A percentile compares a stretch with the other conserved stretches of the same genome.
Evolutionary conservation across 75 land plant species (phyloP).

Genomic region (Picea sitchensis): DNA sequence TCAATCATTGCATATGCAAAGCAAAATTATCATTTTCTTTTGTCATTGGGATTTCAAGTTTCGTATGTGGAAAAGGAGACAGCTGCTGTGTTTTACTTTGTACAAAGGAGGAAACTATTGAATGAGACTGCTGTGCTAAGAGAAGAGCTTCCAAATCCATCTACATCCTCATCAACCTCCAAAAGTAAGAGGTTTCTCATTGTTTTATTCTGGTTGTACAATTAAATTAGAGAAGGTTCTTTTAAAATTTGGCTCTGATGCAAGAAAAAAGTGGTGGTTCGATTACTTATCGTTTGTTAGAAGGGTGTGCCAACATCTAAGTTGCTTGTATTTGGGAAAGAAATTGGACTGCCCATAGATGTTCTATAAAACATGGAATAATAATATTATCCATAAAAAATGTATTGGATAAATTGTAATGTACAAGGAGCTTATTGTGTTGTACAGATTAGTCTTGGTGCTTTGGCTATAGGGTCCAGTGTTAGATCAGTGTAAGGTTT

Average conservation of each 20-base stretch:
- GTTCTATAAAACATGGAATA: background rate
- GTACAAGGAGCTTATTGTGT: background rate
- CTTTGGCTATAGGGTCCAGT: background rate
- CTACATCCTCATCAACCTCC: background rate
- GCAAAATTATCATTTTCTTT: conserved; percentile 35
- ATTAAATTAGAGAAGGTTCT: background rate
- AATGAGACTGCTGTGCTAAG: background rate
- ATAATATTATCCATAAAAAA: background rate
- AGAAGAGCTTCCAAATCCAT: background rate
- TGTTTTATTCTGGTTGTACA: background rate
- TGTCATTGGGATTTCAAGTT: conserved; percentile 52
- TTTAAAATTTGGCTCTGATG: background rate
- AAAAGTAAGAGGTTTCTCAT: conserved; percentile 5
- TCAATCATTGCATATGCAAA: conserved; percentile 53
- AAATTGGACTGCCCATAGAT: background rate
- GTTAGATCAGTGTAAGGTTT: too few relatives aligned
- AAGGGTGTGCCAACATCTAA: background rate
- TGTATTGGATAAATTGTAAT: background rate
- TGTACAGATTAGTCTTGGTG: background rate
- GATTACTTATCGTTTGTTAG: background rate
- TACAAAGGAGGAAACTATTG: background rate
- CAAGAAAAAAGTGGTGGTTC: background rate
- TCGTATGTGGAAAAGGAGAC: conserved; percentile 24
- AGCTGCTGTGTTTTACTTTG: conserved; percentile 7
- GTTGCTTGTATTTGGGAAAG: background rate